Evolutionary conservation across 2,329 filamentous ascomycete genomes (phyloP), one percentile per base, ranked within the genome.

Genomic region (Claviceps spartinae): DNA sequence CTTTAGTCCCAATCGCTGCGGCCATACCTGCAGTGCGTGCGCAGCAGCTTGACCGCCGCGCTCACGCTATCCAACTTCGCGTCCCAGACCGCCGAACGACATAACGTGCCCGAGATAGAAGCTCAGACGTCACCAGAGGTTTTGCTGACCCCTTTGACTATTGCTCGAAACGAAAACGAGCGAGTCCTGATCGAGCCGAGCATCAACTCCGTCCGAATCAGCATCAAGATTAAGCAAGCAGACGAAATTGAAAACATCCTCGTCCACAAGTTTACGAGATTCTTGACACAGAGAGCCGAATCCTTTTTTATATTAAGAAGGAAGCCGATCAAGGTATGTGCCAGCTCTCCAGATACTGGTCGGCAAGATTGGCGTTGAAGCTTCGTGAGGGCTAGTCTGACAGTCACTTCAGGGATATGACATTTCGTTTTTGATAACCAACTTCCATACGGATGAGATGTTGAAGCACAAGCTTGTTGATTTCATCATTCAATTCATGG

Each of bases 401-500:
- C 40, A 22, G 49, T 62, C 41, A 47, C 34, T 58, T 57, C 53
- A 91, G 88, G 93, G 91, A 61, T 98, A 98, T 68, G 93, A 98
- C 62, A 98, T 98, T 61, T 96, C 90, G 7, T 98, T 98, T 75
- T 69, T 98, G 64, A 95, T 98, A 65, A 98, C 93, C 47, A 98
- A 98, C 72, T 94, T 93, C 75, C 93, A 98, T 64, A 97, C 93
- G 4, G 93, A 97, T 69, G 87, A 94, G 67, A 95, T 98, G 89
- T 70, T 97, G 66, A 97, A 97, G 76, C 91, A 98, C 68, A 97
- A 98, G 75, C 77, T 98, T 60, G 94, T 98, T 37, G 93, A 98
- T 68, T 98, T 98, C 64, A 95, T 98, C 60, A 96, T 98, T 59
- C 85, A 97, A 65, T 98, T 98, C 65, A 97, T 98, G 91, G 91